These are phyloP conservation scores for Xylaria arbuscula DNA, from an alignment of 2,329 filamentous ascomycete genomes.

Conservation along the genomic window DNA sequence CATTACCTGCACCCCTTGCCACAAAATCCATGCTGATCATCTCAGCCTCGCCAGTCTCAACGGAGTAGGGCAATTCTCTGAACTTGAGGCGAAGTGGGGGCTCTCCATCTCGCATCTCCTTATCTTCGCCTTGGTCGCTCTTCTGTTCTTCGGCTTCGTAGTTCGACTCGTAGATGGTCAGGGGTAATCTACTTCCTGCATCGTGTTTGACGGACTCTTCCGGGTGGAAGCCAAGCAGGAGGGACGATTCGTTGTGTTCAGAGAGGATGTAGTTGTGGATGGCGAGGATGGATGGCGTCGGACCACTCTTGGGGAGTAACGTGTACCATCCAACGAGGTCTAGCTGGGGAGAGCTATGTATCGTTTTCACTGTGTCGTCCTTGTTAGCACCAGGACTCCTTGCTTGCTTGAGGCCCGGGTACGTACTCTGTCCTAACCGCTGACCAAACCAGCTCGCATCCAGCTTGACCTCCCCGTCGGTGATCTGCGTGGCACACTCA, in stretches of 20 bases:
- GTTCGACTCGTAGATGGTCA: conserved; percentile 90
- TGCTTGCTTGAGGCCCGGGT: background rate
- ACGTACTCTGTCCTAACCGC: conserved; percentile 85
- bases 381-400: conserved; percentile 28
- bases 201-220: conserved; percentile 64
- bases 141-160: conserved; percentile 74
- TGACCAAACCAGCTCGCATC: conserved; percentile 78
- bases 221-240: conserved; percentile 89
- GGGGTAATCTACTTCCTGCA: conserved; percentile 82
- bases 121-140: conserved; percentile 68
- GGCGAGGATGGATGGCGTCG: conserved; percentile 73
- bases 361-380: conserved; percentile 76
- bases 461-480: conserved; percentile 69
- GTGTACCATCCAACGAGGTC: conserved; percentile 95
- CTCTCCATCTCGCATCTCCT: conserved; percentile 76
- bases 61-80: conserved; percentile 82
- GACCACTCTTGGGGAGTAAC: conserved; percentile 77
- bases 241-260: conserved; percentile 82
- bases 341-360: conserved; percentile 85
- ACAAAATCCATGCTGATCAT: conserved; percentile 98
- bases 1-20: conserved; percentile 84
- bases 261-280: conserved; percentile 83
- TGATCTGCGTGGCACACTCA: conserved; percentile 73
- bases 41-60: conserved; percentile 95
- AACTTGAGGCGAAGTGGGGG: conserved; percentile 75